These are phyloP conservation scores for Penicillium simplicissimum DNA, from an alignment of 495 filamentous ascomycete species.

Conservation along the genomic window DNA sequence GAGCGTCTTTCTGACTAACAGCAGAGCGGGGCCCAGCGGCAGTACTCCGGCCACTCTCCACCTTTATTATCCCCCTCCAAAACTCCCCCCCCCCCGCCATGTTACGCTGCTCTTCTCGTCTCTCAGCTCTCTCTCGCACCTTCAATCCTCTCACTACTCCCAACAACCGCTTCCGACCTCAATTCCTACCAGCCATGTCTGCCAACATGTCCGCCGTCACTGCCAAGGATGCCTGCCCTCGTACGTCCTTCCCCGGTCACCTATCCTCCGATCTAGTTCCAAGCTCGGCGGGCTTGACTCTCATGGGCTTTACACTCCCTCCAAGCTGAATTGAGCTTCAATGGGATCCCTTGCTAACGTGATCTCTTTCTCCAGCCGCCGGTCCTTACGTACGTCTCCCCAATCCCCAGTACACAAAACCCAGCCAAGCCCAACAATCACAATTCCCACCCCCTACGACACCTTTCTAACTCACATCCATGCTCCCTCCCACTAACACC, in stretches of 20 bases:
- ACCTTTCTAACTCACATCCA: no score
- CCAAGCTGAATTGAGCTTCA: neutral
- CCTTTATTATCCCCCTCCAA: slow-evolving; percentile 3
- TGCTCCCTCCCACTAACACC: no score
- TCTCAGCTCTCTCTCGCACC: slow-evolving; percentile 27
- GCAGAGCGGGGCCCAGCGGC: slow-evolving; percentile 21
- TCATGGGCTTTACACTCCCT: neutral
- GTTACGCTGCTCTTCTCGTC: slow-evolving; percentile 30
- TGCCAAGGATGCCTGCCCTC: slow-evolving; percentile 50
- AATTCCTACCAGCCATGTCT: slow-evolving; percentile 35
- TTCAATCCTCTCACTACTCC: slow-evolving; percentile 1
- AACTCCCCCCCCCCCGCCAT: slow-evolving; percentile 18
- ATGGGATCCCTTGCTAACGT: slow-evolving; percentile 37
- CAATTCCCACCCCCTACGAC: no score
- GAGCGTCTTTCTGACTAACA: no score
- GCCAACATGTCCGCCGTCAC: slow-evolving; percentile 39
- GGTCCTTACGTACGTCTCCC: slow-evolving; percentile 61
- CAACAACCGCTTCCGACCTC: slow-evolving; percentile 1
- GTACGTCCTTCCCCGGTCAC: slow-evolving; percentile 34
- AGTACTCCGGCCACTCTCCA: slow-evolving; percentile 10
- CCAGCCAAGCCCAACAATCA: no score
- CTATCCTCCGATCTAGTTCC: neutral
- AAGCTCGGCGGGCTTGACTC: neutral
- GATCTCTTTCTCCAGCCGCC: slow-evolving; percentile 40
- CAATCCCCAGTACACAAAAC: no score